Conservation (phyloP, 208 protist genomes). For the Crithidia thermophila region DNA sequence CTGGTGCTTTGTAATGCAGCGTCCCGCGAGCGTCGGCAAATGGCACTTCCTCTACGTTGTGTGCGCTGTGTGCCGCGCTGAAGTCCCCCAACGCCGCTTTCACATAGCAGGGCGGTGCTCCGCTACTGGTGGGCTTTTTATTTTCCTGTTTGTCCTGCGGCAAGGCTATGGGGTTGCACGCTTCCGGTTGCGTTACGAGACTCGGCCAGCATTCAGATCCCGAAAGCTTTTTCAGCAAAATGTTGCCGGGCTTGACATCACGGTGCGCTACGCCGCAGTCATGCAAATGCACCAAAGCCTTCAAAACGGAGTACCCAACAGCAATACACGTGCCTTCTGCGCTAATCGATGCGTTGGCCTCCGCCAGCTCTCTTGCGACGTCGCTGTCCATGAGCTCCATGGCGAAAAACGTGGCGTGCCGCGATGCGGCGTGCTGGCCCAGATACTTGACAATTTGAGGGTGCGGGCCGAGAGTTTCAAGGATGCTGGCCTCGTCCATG, state of each 20-base stretch:
- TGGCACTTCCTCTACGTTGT: background rate
- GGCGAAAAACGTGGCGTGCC: slow-evolving; percentile 48
- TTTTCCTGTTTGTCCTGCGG: background rate
- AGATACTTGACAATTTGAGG: slow-evolving; percentile 71
- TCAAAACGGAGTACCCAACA: slow-evolving; percentile 50
- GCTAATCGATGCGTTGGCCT: slow-evolving; percentile 43
- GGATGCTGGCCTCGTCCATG: slow-evolving; percentile 46
- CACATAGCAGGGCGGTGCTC: slow-evolving; percentile 11
- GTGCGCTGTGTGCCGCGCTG: slow-evolving; percentile 61
- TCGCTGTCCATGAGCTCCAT: slow-evolving; percentile 89
- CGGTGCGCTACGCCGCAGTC: slow-evolving; percentile 64
- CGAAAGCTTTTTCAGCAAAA: slow-evolving; percentile 54
- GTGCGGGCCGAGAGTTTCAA: slow-evolving; percentile 61
- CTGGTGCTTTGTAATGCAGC: slow-evolving; percentile 80
- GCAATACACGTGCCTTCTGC: slow-evolving; percentile 43
- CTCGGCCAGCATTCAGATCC: slow-evolving; percentile 17
- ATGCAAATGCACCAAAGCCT: slow-evolving; percentile 66
- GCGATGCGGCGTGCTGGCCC: slow-evolving; percentile 48
- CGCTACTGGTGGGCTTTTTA: background rate
- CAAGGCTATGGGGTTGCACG: background rate
- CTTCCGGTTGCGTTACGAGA: background rate
- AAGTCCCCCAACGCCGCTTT: slow-evolving; percentile 75
- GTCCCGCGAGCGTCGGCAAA: slow-evolving; percentile 55
- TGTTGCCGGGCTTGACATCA: slow-evolving; percentile 87
- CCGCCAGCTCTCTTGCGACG: slow-evolving; percentile 59